Base-by-base conservation (phyloP, 1,284 basidiomycete genomes). In the Prillingera fragicola region DNA sequence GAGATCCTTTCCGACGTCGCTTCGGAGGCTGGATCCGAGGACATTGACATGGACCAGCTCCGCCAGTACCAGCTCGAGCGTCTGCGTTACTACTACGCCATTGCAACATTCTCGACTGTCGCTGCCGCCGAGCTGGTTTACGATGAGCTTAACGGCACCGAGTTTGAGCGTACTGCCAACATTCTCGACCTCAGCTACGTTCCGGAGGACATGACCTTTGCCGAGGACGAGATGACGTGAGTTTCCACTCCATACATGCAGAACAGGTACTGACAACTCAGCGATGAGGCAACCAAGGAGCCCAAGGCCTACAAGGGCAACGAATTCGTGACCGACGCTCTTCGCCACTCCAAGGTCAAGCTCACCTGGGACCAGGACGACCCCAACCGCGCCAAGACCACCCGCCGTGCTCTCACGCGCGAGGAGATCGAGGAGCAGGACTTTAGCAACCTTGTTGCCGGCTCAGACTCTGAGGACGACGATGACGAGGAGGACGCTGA, bases 311-410 rank as follows among this genome's bases (percentile, higher is more conserved):
- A 89, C 73, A 85, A 84, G 64, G 82, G 80, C 1, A 78, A 94
- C 25, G 90, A 98, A 38, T 99, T 94, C 62, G 84, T 86, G 23
- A 99, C 95, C 1, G 89, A 94, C 65, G 92, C 92, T 7, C 79
- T 99, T n/a, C 84, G 95, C 8, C 92, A 98, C 68, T 98, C 95
- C 12, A 92, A 90, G 73, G 94, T 98, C 56, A 94, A 88, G 63
- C 77, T 98, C 21, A 97, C 94, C 8, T 99, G 95, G 95, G 95
- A 98, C 62, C 88, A 92, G 54, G 95, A 98, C 69, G 94, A 98
- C 60, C 84, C 88, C 3, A 86, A 94, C 63, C 84, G 95, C 15
- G 78, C 77, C 49, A 82, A 83, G 46, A 61, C 95, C 35, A 89
- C 88, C 9, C 81, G 91, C 39, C 80, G 88, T 32, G 73, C 77